Conservation (phyloP, 73 alveolate species). For the Effrenium voratum region DNA sequence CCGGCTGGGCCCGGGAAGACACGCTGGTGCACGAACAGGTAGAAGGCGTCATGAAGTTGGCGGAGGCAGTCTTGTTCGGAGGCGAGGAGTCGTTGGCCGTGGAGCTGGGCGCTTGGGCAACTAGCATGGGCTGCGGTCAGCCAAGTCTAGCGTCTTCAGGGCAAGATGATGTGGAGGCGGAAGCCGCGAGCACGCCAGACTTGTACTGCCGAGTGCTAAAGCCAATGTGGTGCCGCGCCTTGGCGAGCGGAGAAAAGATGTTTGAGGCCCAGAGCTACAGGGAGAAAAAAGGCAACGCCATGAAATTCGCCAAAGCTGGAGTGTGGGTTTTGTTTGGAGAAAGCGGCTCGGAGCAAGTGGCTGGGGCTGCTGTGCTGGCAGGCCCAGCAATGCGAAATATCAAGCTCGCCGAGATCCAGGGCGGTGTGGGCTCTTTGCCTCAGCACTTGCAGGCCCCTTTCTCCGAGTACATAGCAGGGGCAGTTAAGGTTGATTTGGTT, state of each 20-base stretch:
- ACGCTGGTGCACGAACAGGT: background rate
- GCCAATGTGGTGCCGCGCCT: background rate
- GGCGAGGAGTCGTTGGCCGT: background rate
- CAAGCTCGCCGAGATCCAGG: background rate
- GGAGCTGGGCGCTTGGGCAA: background rate
- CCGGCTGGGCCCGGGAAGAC: constrained; percentile 27
- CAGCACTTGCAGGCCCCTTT: background rate
- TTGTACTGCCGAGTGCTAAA: background rate
- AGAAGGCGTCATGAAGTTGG: background rate
- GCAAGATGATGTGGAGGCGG: no score
- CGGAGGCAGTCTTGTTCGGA: background rate
- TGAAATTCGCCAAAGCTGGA: background rate
- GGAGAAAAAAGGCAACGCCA: background rate
- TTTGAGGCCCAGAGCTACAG: background rate
- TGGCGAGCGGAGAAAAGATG: background rate
- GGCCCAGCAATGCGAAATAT: background rate
- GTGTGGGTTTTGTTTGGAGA: background rate
- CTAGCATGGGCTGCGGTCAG: background rate
- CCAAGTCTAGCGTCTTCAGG: no score
- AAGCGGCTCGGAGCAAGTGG: background rate
- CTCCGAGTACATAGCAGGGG: background rate
- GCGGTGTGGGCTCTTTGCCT: background rate
- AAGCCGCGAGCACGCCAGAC: background rate
- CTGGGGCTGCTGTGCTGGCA: background rate
- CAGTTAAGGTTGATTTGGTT: background rate